These are phyloP conservation scores for Penicillium pulvis DNA, from an alignment of 495 filamentous ascomycete genomes.

Conservation along the genomic window DNA sequence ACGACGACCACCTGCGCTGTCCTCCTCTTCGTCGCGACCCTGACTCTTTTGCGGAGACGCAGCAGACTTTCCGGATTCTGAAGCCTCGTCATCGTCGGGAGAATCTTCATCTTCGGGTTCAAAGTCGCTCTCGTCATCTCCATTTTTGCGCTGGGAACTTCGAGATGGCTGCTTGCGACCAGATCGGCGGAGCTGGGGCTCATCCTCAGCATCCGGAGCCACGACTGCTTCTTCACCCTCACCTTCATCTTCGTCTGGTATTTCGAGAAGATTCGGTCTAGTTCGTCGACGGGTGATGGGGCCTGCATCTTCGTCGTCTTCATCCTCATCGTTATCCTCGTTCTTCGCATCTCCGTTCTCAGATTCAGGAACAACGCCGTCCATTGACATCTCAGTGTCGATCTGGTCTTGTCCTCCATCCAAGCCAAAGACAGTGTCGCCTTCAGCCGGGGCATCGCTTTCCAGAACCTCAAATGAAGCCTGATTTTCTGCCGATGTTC, in stretches of 20 bases:
- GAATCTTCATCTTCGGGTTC: slow-evolving; percentile 69
- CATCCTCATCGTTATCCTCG: slow-evolving; percentile 29
- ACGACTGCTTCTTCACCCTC: slow-evolving; percentile 36
- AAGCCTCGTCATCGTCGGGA: slow-evolving; percentile 70
- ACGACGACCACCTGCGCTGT: slow-evolving; percentile 52
- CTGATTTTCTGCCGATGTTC: slow-evolving; percentile 35
- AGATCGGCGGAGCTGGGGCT: slow-evolving; percentile 48
- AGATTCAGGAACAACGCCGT: slow-evolving; percentile 54
- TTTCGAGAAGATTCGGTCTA: slow-evolving; percentile 30
- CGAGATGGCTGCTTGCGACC: slow-evolving; percentile 50
- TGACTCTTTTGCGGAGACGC: slow-evolving; percentile 48
- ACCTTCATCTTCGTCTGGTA: slow-evolving; percentile 28
- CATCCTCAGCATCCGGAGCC: slow-evolving; percentile 33
- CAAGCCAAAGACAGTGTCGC: slow-evolving; percentile 26
- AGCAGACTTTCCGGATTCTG: slow-evolving; percentile 49
- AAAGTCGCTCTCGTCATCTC: slow-evolving; percentile 83
- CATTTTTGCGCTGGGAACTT: slow-evolving; percentile 53
- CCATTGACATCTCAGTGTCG: slow-evolving; percentile 44
- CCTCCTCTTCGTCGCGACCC: slow-evolving; percentile 47
- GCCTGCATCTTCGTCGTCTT: slow-evolving; percentile 70
- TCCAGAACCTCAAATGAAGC: slow-evolving; percentile 46
- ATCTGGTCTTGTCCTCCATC: slow-evolving; percentile 26
- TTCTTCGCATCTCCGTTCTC: slow-evolving; percentile 46
- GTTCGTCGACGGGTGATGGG: slow-evolving; percentile 58
- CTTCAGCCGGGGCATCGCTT: slow-evolving; percentile 41